Evolutionary conservation across 2,329 filamentous ascomycete species (phyloP).

Genomic region (Dactylellina sp.): DNA sequence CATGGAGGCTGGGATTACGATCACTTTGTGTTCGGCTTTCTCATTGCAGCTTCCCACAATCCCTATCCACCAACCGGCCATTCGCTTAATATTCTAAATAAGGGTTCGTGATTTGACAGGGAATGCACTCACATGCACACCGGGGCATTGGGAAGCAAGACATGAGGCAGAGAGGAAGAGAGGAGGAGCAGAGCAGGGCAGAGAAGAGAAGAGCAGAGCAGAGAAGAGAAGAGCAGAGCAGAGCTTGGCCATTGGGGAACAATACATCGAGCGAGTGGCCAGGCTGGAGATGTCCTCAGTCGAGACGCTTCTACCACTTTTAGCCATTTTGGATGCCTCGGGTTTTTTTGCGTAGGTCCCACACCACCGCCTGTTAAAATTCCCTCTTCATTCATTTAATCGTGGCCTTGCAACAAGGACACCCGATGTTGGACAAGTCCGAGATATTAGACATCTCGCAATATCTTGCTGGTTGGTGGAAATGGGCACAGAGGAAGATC

Average conservation of each 20-base stretch:
- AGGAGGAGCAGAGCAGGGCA: background rate
- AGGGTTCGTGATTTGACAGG: constrained; percentile 56
- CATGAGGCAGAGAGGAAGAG: constrained; percentile 35
- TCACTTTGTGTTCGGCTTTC: constrained; percentile 45
- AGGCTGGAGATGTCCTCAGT: constrained; percentile 39
- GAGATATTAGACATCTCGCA: constrained; percentile 22
- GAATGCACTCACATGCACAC: constrained; percentile 57
- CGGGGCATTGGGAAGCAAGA: constrained; percentile 19
- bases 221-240: background rate
- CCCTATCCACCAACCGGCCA: constrained; percentile 42
- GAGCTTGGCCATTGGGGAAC: background rate
- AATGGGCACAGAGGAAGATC: constrained; percentile 51
- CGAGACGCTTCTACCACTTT: constrained; percentile 47
- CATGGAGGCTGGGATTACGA: constrained; percentile 39
- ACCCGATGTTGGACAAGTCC: constrained; percentile 7
- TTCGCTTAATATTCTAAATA: constrained; percentile 58
- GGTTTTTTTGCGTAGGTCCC: constrained; percentile 34
- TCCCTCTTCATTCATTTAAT: constrained; percentile 34
- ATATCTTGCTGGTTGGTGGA: constrained; percentile 52
- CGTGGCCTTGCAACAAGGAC: constrained; percentile 16
- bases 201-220: too few relatives aligned
- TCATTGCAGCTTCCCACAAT: constrained; percentile 57
- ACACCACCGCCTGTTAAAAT: constrained; percentile 41
- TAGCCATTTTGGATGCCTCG: constrained; percentile 53
- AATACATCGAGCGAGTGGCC: constrained; percentile 27